A percentile compares a stretch with the other conserved stretches of the same genome.
Conservation (phyloP, 2,329 filamentous ascomycete species). For the Verticillium alfalfae region DNA sequence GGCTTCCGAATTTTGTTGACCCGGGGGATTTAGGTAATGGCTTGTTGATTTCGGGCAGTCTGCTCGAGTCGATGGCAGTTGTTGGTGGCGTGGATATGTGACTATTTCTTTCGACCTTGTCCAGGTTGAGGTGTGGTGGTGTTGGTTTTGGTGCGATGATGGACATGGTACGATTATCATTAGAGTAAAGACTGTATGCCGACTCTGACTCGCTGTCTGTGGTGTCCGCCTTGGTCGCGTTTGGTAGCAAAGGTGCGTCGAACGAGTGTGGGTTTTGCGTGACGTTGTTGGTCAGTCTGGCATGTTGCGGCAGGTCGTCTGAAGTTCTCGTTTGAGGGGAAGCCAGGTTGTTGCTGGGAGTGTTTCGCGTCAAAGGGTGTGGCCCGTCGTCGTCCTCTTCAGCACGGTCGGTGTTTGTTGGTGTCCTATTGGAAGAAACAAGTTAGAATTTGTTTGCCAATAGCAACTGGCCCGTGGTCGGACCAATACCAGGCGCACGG, state of each 20-base stretch:
- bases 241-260: constrained; percentile 10
- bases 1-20: constrained; percentile 41
- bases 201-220: constrained; percentile 25
- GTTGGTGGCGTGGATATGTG: constrained; percentile 17
- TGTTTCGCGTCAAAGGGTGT: constrained; percentile 27
- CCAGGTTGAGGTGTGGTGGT: constrained; percentile 48
- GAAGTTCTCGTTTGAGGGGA: constrained; percentile 28
- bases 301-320: background rate
- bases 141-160: constrained; percentile 43
- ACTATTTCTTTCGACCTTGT: constrained; percentile 27
- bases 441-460: constrained; percentile 1
- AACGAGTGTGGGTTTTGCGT: constrained; percentile 3
- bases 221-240: constrained; percentile 25
- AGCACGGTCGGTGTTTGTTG: constrained; percentile 3
- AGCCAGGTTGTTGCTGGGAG: constrained; percentile 34
- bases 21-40: constrained; percentile 49
- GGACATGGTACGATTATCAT: constrained; percentile 37
- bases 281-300: background rate
- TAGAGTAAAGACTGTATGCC: constrained; percentile 25
- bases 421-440: constrained; percentile 5
- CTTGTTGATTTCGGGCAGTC: constrained; percentile 42
- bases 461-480: background rate
- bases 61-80: constrained; percentile 9
- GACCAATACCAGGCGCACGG: background rate
- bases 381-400: constrained; percentile 9